These are phyloP conservation scores for Yueomyces sinensis DNA, from an alignment of 805 yeast genomes.

Conservation along the genomic window DNA sequence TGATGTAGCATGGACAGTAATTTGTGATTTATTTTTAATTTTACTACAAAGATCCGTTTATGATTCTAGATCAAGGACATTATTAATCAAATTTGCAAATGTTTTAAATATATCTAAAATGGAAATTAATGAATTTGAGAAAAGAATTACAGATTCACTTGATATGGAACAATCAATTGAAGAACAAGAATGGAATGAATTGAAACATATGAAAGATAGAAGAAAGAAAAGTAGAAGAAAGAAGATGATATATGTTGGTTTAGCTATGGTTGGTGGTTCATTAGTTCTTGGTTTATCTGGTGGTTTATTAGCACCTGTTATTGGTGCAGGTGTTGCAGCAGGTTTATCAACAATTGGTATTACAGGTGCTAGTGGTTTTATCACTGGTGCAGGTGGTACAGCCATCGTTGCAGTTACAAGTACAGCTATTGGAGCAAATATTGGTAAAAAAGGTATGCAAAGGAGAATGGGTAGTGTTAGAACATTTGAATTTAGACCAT, in stretches of 20 bases:
- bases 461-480: constrained; percentile 82
- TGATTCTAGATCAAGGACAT: constrained; percentile 77
- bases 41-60: constrained; percentile 73
- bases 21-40: constrained; percentile 79
- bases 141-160: constrained; percentile 77
- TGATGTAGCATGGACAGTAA: constrained; percentile 84
- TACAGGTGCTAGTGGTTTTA: constrained; percentile 80
- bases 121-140: constrained; percentile 79
- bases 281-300: constrained; percentile 89
- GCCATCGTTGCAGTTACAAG: constrained; percentile 88
- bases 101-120: constrained; percentile 43
- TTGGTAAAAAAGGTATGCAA: constrained; percentile 77
- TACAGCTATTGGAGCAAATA: constrained; percentile 78
- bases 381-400: constrained; percentile 96
- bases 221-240: constrained; percentile 51
- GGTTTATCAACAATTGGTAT: constrained; percentile 93
- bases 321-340: constrained; percentile 97
- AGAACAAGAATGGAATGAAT: constrained; percentile 58
- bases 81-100: constrained; percentile 57
- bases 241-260: constrained; percentile 75
- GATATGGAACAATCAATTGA: constrained; percentile 79
- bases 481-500: constrained; percentile 86
- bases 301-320: constrained; percentile 91
- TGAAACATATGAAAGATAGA: constrained; percentile 53
- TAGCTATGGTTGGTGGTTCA: constrained; percentile 95